Evolutionary conservation across 495 filamentous ascomycete species (phyloP).

Genomic region (Hypomontagnella monticulosa): DNA sequence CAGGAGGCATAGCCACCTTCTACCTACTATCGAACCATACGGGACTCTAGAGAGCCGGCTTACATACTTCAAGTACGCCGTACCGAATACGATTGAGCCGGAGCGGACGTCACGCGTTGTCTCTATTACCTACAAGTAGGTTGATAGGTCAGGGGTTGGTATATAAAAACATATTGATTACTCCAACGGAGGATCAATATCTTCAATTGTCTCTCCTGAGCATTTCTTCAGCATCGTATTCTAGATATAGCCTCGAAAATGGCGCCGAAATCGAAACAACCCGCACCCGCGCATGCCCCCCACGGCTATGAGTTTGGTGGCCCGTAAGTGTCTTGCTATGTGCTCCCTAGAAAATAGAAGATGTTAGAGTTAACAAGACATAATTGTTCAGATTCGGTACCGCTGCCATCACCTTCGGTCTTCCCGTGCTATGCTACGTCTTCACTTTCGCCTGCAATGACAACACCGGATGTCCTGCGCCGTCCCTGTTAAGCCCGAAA

Average conservation of each 20-base stretch:
- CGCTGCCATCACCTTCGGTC: slow-evolving; percentile 74
- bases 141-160: too few relatives aligned
- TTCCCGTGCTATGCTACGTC: slow-evolving; percentile 78
- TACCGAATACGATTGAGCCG: too few relatives aligned
- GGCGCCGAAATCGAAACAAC: slow-evolving; percentile 31
- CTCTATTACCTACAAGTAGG: too few relatives aligned
- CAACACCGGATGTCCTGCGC: slow-evolving; percentile 86
- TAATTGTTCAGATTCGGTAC: slow-evolving; percentile 72
- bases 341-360: background rate
- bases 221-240: background rate
- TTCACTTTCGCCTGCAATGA: slow-evolving; percentile 92
- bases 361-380: slow-evolving; percentile 24
- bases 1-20: slow-evolving; percentile 1
- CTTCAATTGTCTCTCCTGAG: background rate
- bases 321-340: slow-evolving; percentile 70
- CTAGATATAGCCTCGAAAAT: slow-evolving; percentile 12
- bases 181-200: background rate
- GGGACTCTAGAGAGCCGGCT: slow-evolving; percentile 17
- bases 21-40: slow-evolving; percentile 25
- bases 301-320: slow-evolving; percentile 83
- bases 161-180: too few relatives aligned
- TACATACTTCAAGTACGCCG: background rate
- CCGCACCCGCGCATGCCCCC: slow-evolving; percentile 12
- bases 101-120: too few relatives aligned
- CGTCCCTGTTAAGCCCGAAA: slow-evolving; percentile 80